A percentile compares a stretch with the other conserved stretches of the same genome.
Conservation (phyloP, 2,329 filamentous ascomycete species). For the Sporothrix mexicana region DNA sequence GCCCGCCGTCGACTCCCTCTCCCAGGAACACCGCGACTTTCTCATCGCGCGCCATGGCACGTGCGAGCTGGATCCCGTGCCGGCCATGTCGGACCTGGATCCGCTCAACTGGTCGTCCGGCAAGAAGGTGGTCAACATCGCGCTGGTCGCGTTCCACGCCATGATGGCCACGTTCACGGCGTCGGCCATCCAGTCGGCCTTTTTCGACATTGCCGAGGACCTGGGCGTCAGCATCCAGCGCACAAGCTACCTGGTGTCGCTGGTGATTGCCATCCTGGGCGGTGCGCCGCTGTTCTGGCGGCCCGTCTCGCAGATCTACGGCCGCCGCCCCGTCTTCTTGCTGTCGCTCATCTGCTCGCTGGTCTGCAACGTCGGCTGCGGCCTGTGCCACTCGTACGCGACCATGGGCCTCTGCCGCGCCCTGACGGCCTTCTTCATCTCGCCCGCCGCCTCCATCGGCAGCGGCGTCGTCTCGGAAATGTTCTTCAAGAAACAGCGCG, state of each 20-base stretch:
- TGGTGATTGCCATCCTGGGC: constrained; percentile 62
- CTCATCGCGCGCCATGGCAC: constrained; percentile 31
- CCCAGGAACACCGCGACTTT: constrained; percentile 28
- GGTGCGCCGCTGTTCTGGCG: constrained; percentile 63
- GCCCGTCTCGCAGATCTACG: constrained; percentile 59
- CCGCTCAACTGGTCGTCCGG: constrained; percentile 30
- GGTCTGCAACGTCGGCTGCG: constrained; percentile 60
- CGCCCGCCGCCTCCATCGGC: constrained; percentile 58
- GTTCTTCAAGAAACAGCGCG: constrained; percentile 62
- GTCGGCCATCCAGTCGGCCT: constrained; percentile 60
- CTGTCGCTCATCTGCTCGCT: constrained; percentile 55
- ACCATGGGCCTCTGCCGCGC: constrained; percentile 59
- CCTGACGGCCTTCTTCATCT: constrained; percentile 61
- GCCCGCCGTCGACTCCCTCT: constrained; percentile 20
- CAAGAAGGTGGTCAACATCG: constrained; percentile 57
- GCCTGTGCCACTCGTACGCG: constrained; percentile 54
- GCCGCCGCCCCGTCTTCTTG: constrained; percentile 60
- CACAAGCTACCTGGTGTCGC: constrained; percentile 59
- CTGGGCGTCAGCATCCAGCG: constrained; percentile 54
- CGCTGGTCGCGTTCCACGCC: constrained; percentile 62
- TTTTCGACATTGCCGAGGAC: constrained; percentile 58
- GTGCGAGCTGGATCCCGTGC: constrained; percentile 31
- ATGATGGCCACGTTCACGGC: constrained; percentile 63
- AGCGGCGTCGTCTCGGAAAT: constrained; percentile 63
- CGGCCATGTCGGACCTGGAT: constrained; percentile 26